These are phyloP conservation scores for Zygosaccharomyces sapae DNA, from an alignment of 1,139 yeast species.

Conservation along the genomic window DNA sequence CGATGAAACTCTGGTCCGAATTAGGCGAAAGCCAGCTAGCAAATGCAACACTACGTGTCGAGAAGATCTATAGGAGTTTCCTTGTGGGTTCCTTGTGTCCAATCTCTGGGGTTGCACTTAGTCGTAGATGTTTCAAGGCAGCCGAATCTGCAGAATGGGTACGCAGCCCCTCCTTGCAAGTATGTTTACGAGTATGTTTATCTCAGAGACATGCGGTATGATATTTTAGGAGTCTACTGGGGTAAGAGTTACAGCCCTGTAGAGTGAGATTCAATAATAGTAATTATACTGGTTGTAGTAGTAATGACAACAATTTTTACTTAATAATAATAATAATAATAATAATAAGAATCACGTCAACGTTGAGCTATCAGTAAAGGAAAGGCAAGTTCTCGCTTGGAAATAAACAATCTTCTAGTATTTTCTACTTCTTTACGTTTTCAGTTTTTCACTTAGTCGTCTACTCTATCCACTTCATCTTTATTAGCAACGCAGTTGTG, in stretches of 20 bases:
- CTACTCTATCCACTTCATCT: not conserved
- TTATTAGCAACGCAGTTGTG: too few relatives aligned
- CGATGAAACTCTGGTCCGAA: conserved; percentile 5
- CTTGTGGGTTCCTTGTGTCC: not conserved
- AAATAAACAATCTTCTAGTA: conserved; percentile 1
- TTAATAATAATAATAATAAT: not conserved
- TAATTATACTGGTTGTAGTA: not conserved
- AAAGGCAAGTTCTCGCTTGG: not conserved
- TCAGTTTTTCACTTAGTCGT: not conserved
- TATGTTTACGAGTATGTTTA: not conserved
- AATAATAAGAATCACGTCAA: too few relatives aligned
- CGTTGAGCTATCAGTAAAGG: not conserved
- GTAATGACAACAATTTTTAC: not conserved
- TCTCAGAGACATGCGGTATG: not conserved
- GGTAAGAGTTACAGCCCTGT: not conserved
- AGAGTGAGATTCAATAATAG: not conserved
- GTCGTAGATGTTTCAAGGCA: too few relatives aligned
- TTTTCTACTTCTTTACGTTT: not conserved
- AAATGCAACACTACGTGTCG: not conserved
- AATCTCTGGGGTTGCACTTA: not conserved
- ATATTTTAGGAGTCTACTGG: not conserved
- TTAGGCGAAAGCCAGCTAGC: conserved; percentile 6
- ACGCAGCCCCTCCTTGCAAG: too few relatives aligned
- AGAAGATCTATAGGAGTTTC: not conserved
- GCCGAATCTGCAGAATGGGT: too few relatives aligned